phyloP scores from a whole-genome alignment of 208 protist species.

The Leishmania amazonensis region DNA sequence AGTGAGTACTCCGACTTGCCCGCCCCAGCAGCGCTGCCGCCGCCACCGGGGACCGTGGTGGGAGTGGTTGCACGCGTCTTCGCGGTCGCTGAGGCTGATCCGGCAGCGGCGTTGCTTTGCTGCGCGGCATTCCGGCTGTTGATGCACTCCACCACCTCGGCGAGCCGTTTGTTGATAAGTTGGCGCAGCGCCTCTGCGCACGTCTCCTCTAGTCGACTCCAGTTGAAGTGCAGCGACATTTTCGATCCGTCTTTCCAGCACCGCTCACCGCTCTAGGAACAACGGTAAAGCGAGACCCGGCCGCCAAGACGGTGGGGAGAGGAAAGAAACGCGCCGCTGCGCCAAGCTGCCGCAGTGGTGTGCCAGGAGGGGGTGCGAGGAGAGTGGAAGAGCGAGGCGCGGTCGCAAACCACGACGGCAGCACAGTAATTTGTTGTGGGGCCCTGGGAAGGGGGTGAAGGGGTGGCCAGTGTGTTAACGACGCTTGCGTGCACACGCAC shows the following conservation, averaged over 20 bases:
- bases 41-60: not conserved
- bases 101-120: not conserved
- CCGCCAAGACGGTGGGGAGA: not conserved
- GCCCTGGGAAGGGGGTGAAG: not conserved
- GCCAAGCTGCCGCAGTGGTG: not conserved
- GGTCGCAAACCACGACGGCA: not conserved
- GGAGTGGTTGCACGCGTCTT: not conserved
- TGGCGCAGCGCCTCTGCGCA: slow-evolving; percentile 61
- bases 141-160: slow-evolving; percentile 30
- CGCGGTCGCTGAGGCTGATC: not conserved
- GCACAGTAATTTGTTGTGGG: not conserved
- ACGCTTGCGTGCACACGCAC: not conserved
- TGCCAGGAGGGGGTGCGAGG: not conserved
- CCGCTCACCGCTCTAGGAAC: not conserved
- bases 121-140: slow-evolving; percentile 6
- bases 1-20: slow-evolving; percentile 1
- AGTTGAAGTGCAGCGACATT: slow-evolving; percentile 75
- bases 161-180: slow-evolving; percentile 59
- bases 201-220: slow-evolving; percentile 72
- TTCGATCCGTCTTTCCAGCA: not conserved
- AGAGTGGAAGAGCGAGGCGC: not conserved
- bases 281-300: not conserved
- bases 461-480: not conserved
- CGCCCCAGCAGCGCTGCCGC: not conserved
- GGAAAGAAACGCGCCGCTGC: not conserved